These are phyloP conservation scores for Rhizopogon roseolus DNA, from an alignment of 768 basidiomycete species.

Conservation along the genomic window DNA sequence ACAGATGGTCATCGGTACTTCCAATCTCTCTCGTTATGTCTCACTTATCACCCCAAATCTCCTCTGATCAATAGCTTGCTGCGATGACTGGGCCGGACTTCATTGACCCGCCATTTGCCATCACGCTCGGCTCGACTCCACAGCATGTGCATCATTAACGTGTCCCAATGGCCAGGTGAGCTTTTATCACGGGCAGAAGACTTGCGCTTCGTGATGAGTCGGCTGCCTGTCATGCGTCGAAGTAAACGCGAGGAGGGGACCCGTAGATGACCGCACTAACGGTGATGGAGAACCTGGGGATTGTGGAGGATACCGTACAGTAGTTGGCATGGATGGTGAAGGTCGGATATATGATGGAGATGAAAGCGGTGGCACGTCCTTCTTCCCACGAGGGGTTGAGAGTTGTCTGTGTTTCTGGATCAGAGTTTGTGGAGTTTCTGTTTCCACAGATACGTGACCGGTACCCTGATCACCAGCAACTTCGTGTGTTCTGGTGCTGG, in stretches of 20 bases:
- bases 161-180: no score
- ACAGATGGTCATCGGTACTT: no score
- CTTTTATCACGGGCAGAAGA: no score
- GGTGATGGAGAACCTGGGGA: not conserved
- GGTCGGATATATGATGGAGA: not conserved
- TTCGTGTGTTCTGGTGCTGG: no score
- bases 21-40: no score
- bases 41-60: no score
- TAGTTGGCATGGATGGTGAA: constrained; percentile 9
- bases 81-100: no score
- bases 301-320: constrained; percentile 16
- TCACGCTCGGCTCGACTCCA: no score
- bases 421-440: not conserved
- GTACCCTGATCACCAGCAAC: not conserved
- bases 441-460: not conserved
- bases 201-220: no score
- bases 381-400: not conserved
- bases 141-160: no score
- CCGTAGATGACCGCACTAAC: not conserved
- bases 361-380: not conserved
- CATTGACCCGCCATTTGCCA: no score
- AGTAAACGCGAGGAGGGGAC: constrained; percentile 10
- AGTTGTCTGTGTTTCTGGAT: not conserved
- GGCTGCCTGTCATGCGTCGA: not conserved
- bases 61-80: no score